Evolutionary conservation across 2,329 filamentous ascomycete species (phyloP).

Genomic region (Ophiostoma australiae): DNA sequence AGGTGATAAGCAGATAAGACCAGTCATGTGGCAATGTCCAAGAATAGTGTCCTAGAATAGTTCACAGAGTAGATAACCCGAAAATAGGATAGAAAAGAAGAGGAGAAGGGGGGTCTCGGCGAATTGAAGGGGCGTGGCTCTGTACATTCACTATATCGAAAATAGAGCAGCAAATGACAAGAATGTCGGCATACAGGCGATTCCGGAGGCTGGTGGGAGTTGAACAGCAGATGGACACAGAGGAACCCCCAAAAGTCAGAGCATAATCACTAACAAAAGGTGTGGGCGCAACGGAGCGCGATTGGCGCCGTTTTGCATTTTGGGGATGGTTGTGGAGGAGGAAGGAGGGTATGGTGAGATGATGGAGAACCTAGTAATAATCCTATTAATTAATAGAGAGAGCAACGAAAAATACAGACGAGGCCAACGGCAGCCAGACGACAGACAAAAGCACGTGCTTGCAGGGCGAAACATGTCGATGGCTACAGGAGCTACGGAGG

Average conservation of each 20-base stretch:
- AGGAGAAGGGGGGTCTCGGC: not conserved
- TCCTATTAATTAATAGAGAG: not conserved
- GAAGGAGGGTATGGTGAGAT: not conserved
- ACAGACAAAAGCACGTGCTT: conserved; percentile 4
- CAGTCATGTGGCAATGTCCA: conserved; percentile 21
- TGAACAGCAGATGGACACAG: not conserved
- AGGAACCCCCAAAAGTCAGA: not conserved
- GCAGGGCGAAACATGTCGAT: conserved; percentile 7
- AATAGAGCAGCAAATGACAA: not conserved
- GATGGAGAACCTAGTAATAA: not conserved
- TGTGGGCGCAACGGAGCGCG: conserved; percentile 20
- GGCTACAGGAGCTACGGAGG: not conserved
- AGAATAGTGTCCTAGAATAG: conserved; percentile 7
- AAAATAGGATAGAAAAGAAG: not conserved
- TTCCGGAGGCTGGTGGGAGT: not conserved
- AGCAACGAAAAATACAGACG: not conserved
- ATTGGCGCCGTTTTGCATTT: conserved; percentile 17
- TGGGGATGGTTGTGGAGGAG: not conserved
- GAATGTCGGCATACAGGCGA: not conserved
- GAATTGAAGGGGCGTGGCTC: not conserved
- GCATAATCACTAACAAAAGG: conserved; percentile 3
- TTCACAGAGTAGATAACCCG: conserved; percentile 4
- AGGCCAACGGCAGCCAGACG: not conserved
- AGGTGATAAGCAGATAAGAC: conserved; percentile 22
- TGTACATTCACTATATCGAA: not conserved